phyloP scores from a whole-genome alignment of 148 eudicot species.

The Rhododendron ferrugineum region DNA sequence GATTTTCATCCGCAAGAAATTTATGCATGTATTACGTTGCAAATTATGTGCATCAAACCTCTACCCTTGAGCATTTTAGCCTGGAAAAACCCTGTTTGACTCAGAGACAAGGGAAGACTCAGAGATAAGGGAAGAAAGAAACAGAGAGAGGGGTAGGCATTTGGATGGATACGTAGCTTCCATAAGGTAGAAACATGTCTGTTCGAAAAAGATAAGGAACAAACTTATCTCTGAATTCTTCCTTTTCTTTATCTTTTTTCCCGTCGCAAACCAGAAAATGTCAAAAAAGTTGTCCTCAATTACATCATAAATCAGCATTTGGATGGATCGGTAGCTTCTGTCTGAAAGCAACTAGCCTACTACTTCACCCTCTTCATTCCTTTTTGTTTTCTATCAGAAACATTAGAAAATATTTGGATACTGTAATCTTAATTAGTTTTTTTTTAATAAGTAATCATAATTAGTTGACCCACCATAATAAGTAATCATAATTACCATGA shows the following conservation, averaged over 20 bases:
- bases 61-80: neutral
- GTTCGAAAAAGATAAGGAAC: too few species aligned
- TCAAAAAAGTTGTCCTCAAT: neutral
- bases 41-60: slow-evolving; percentile 3
- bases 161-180: neutral
- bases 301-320: neutral
- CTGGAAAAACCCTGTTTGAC: neutral
- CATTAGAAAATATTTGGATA: neutral
- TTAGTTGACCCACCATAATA: neutral
- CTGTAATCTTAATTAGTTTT: neutral
- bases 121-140: neutral
- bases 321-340: neutral
- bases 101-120: neutral
- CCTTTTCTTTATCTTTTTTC: neutral
- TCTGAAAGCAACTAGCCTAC: neutral
- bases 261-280: neutral
- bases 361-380: neutral
- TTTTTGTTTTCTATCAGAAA: neutral
- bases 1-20: neutral
- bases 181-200: neutral
- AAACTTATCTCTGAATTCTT: neutral
- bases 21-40: neutral
- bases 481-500: neutral
- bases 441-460: neutral
- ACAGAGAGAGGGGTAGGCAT: neutral